Conservation (phyloP, 2,329 filamentous ascomycete genomes). For the Claviceps quebecensis region DNA sequence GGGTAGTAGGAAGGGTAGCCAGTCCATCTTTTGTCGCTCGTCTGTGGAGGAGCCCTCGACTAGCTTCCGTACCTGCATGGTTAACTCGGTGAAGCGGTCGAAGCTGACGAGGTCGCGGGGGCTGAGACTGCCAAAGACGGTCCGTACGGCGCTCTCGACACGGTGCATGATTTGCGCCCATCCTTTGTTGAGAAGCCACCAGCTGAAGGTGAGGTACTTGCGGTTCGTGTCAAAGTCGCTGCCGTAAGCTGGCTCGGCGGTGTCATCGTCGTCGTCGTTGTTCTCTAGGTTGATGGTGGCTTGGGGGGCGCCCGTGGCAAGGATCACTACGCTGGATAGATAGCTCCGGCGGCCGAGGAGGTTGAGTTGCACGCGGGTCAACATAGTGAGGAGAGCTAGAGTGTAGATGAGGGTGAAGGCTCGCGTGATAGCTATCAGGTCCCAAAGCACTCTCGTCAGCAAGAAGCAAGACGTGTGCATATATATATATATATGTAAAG, state of each 20-base stretch:
- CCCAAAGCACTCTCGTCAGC: neutral
- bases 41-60: constrained; percentile 52
- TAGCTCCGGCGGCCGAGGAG: constrained; percentile 91
- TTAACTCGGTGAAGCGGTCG: constrained; percentile 64
- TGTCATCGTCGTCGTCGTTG: constrained; percentile 65
- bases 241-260: constrained; percentile 66
- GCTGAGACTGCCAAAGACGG: constrained; percentile 79
- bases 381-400: constrained; percentile 72
- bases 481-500: too few relatives aligned
- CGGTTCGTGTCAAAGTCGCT: constrained; percentile 95
- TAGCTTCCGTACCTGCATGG: constrained; percentile 68
- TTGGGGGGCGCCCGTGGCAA: constrained; percentile 62
- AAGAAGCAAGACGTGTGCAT: neutral
- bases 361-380: constrained; percentile 93
- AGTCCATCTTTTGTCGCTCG: constrained; percentile 38
- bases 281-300: constrained; percentile 83
- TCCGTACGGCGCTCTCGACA: constrained; percentile 73
- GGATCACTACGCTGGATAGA: constrained; percentile 82
- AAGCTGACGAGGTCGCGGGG: constrained; percentile 79
- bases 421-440: constrained; percentile 57
- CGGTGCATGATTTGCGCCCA: constrained; percentile 71
- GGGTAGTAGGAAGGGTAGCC: constrained; percentile 77
- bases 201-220: constrained; percentile 89
- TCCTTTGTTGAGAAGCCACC: constrained; percentile 90
- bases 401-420: constrained; percentile 89